Evolutionary conservation across 768 basidiomycete species (phyloP).

Genomic region (Pholiota conissans): DNA sequence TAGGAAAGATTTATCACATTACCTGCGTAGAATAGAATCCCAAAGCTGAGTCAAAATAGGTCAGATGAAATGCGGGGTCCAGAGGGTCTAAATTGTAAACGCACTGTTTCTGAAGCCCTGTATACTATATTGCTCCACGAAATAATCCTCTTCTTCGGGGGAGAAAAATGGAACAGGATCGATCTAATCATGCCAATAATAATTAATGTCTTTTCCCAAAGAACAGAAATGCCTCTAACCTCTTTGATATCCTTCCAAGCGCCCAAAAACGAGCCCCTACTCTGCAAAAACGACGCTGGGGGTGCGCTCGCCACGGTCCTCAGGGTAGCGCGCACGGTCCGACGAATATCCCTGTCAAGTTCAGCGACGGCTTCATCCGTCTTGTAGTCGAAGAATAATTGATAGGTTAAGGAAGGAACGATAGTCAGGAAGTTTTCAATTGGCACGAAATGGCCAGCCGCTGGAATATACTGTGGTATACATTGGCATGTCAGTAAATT

Average conservation of each 20-base stretch:
- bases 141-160: constrained; percentile 65
- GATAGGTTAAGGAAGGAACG: constrained; percentile 61
- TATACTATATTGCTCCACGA: constrained; percentile 57
- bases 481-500: not conserved
- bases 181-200: constrained; percentile 36
- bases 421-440: constrained; percentile 35
- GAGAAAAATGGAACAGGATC: constrained; percentile 63
- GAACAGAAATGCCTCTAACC: constrained; percentile 24
- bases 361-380: constrained; percentile 51
- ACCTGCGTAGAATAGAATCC: constrained; percentile 66
- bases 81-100: constrained; percentile 19
- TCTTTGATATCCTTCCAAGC: constrained; percentile 51
- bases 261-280: constrained; percentile 45
- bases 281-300: constrained; percentile 54
- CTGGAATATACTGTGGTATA: constrained; percentile 55
- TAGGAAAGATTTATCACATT: constrained; percentile 5
- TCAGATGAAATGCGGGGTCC: not conserved
- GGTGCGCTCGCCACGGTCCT: constrained; percentile 55
- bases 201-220: no score
- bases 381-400: constrained; percentile 57
- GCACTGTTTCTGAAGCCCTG: constrained; percentile 64
- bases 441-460: constrained; percentile 47
- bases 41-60: constrained; percentile 40
- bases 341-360: constrained; percentile 53
- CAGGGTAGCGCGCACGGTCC: constrained; percentile 57